Conservation (phyloP, 164 flowering plant species). For the Amborella trichopoda region DNA sequence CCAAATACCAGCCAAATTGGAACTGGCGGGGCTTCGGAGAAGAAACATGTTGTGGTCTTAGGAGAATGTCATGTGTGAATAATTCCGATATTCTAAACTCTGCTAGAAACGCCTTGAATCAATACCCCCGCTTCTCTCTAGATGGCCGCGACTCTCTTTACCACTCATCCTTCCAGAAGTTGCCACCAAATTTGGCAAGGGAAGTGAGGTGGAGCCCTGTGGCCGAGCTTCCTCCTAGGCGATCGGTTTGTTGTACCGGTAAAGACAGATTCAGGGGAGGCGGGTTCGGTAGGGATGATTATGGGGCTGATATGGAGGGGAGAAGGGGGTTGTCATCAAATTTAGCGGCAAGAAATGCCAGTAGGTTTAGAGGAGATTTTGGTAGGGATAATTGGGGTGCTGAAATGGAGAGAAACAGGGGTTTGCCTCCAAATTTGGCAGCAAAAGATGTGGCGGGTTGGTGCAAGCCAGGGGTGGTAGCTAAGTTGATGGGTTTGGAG, state of each 20-base stretch:
- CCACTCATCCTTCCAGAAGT: conserved; percentile 51
- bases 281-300: too few relatives aligned
- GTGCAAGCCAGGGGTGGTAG: conserved; percentile 87
- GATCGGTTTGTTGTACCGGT: conserved; percentile 17
- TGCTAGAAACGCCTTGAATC: conserved; percentile 78
- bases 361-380: too few relatives aligned
- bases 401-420: conserved; percentile 7
- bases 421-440: conserved; percentile 33
- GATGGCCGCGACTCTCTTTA: conserved; percentile 88
- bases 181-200: not conserved
- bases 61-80: conserved; percentile 76
- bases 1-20: conserved; percentile 9
- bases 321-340: too few relatives aligned
- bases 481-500: conserved; percentile 87
- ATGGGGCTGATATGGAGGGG: too few relatives aligned
- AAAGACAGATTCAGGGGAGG: too few relatives aligned
- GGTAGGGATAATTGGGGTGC: too few relatives aligned
- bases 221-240: too few relatives aligned
- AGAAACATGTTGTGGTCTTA: conserved; percentile 1
- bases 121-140: conserved; percentile 86
- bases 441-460: conserved; percentile 70
- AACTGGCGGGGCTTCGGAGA: not conserved
- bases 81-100: conserved; percentile 68
- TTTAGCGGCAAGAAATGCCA: too few relatives aligned
- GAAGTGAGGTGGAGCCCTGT: not conserved